Base-by-base conservation (phyloP, 495 filamentous ascomycete genomes). In the Aspergillus saccharolyticus region DNA sequence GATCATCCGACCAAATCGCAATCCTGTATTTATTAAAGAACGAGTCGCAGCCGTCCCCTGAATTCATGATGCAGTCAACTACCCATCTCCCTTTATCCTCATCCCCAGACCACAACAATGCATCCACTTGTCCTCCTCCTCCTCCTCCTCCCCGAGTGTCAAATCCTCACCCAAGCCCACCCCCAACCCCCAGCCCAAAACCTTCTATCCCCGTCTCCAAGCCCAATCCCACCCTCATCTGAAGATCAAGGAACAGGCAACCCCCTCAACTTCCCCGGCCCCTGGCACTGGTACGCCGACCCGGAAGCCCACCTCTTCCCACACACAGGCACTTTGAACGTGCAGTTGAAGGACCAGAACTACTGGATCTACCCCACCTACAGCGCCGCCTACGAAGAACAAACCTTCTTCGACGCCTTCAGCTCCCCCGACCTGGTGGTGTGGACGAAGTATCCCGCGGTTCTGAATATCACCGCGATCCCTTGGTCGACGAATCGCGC, bases 401-500 rank as follows among this genome's bases (percentile, higher is more conserved):
- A 78, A 58, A 76, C 74, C 33, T 74, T 72, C 59, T 69, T 80
- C 56, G 75, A 80, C 60, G 74, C 73, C 57, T 80, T 77, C 63
- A 77, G 74, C 10, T 77, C 74, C 22, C 59, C 69, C 7, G 74
- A 80, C 59, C 60, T 78, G 24, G 63, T 78, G 22, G 60, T 71
- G 48, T 80, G 77, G 77, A 71, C 64, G 18, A 74, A 74, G 45
- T 69, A 79, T 52, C 62, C 55, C 14, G 66, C 65, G 49, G 68
- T 77, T 48, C 61, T 78, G 14, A 72, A 71, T 53, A 66, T 64
- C 50, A 62, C 63, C 17, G 39, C 66, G 46, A 67, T 79, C 43
- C 63, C 71, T 1, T 79, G 77, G 77, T 73, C 72, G 12, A 74
- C 60, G 1, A 65, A 67, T 50, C 63, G 60, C 33, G 74, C 74